Evolutionary conservation across 2,329 filamentous ascomycete genomes (phyloP).

Genomic region (Albifimbria verrucaria): DNA sequence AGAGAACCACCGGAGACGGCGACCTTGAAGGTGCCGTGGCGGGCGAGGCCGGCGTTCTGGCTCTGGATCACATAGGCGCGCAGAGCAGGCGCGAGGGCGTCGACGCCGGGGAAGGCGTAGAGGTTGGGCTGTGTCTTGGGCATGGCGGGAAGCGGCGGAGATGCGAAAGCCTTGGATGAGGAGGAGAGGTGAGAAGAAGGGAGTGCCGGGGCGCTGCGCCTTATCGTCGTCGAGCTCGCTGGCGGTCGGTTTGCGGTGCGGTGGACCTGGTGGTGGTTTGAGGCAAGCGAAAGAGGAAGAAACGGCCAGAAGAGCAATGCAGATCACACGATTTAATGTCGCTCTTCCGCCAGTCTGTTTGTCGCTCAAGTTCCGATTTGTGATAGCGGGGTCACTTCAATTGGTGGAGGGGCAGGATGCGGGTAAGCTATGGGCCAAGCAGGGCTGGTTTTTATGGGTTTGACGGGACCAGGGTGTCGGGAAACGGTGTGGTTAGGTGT

Average conservation of each 20-base stretch:
- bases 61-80: conserved; percentile 78
- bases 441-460: background rate
- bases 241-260: too few species aligned
- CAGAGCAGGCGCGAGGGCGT: conserved; percentile 71
- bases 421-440: background rate
- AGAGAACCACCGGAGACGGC: conserved; percentile 93
- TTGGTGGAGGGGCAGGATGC: background rate
- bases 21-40: conserved; percentile 84
- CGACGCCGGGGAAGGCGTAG: conserved; percentile 71
- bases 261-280: too few species aligned
- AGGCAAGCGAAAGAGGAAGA: background rate
- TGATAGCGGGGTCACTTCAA: background rate
- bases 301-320: background rate
- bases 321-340: background rate
- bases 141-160: conserved; percentile 32
- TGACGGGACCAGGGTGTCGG: background rate
- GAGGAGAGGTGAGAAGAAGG: background rate
- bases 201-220: too few species aligned
- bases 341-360: background rate
- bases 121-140: conserved; percentile 63
- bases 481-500: too few species aligned
- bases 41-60: conserved; percentile 74
- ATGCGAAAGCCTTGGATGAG: conserved; percentile 2
- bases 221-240: too few species aligned
- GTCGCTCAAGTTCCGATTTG: background rate